Conservation (phyloP, 108 stramenopile species). For the Mediolabrus comicus region DNA sequence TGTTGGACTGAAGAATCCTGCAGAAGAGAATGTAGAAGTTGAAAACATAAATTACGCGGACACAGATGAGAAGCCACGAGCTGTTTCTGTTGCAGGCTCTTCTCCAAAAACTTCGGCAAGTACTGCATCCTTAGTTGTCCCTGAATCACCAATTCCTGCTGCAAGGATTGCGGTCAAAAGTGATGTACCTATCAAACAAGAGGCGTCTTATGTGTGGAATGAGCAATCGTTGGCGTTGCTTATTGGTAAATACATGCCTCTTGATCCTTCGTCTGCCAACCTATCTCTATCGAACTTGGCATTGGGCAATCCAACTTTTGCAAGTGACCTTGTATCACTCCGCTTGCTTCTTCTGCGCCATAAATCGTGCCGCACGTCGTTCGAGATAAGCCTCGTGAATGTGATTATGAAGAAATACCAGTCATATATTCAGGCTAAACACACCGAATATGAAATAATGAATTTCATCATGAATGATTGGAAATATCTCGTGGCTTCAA, state of each 20-base stretch:
- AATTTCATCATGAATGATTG: slow-evolving; percentile 62
- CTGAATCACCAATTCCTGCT: background rate
- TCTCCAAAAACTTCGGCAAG: background rate
- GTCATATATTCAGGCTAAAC: slow-evolving; percentile 38
- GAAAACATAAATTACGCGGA: background rate
- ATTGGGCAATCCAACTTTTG: slow-evolving; percentile 8
- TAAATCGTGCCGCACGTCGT: slow-evolving; percentile 39
- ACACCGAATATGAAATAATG: slow-evolving; percentile 44
- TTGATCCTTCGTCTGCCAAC: slow-evolving; percentile 1
- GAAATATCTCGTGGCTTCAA: slow-evolving; percentile 16
- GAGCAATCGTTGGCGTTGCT: slow-evolving; percentile 63
- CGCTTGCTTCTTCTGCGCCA: slow-evolving; percentile 67
- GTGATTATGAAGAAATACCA: slow-evolving; percentile 60
- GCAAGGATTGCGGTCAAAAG: background rate
- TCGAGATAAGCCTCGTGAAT: slow-evolving; percentile 58
- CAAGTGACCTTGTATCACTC: slow-evolving; percentile 55
- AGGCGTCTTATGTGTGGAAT: slow-evolving; percentile 6
- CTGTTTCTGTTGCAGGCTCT: background rate
- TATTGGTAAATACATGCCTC: slow-evolving; percentile 67
- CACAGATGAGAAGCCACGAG: background rate
- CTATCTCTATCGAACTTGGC: background rate
- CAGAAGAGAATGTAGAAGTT: background rate
- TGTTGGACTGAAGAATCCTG: slow-evolving; percentile 23
- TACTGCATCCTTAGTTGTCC: background rate
- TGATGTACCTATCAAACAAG: background rate